Evolutionary conservation across 495 filamentous ascomycete genomes (phyloP).

Genomic region (Penicillium salamii): DNA sequence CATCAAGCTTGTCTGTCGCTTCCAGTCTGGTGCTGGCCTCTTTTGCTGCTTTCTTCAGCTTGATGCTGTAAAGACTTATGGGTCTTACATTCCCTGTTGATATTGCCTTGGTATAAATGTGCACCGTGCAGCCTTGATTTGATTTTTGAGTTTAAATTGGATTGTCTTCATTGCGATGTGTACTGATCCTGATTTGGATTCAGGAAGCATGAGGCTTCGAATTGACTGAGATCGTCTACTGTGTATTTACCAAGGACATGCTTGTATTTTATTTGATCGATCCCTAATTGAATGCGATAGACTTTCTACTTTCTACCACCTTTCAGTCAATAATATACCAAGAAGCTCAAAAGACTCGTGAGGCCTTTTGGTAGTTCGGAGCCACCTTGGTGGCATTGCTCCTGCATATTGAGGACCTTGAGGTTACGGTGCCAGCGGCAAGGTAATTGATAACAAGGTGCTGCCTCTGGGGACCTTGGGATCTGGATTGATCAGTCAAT

Average conservation of each 20-base stretch:
- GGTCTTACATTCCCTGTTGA: not conserved
- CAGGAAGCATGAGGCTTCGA: not conserved
- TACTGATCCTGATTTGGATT: not conserved
- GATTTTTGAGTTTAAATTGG: not conserved
- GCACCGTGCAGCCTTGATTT: not conserved
- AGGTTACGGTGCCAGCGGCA: too few relatives aligned
- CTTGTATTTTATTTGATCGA: constrained; percentile 7
- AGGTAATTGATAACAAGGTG: too few relatives aligned
- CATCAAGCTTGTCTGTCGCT: constrained; percentile 14
- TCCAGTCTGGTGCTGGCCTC: constrained; percentile 18
- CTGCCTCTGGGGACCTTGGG: too few relatives aligned
- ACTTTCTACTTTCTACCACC: not conserved
- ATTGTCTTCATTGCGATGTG: not conserved
- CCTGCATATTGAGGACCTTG: too few relatives aligned
- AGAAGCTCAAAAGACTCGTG: too few relatives aligned
- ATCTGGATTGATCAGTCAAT: too few relatives aligned
- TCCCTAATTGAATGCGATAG: constrained; percentile 8
- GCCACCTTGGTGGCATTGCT: too few relatives aligned
- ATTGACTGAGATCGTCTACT: constrained; percentile 1
- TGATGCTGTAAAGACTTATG: constrained; percentile 15
- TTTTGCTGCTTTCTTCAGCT: constrained; percentile 15
- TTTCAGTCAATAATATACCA: too few relatives aligned
- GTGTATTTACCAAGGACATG: not conserved
- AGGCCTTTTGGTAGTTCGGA: too few relatives aligned
- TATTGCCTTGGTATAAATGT: not conserved